phyloP scores from a whole-genome alignment of 495 filamentous ascomycete species.

The Daldinia childiae region DNA sequence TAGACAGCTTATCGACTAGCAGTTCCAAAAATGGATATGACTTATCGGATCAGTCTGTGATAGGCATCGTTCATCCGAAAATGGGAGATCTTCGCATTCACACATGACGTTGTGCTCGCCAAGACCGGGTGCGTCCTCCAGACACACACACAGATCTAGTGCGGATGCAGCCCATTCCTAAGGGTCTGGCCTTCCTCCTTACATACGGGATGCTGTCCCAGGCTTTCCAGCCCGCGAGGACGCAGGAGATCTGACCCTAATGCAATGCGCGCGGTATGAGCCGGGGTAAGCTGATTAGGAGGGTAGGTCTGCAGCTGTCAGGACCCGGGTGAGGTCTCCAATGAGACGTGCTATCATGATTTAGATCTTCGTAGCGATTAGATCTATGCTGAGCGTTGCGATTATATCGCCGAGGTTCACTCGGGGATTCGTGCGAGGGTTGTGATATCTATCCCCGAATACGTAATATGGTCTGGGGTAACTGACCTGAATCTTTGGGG shows the following conservation, averaged over 20 bases:
- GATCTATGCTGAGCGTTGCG: constrained; percentile 10
- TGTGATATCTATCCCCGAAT: constrained; percentile 10
- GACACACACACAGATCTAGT: constrained; percentile 41
- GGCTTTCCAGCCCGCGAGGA: constrained; percentile 26
- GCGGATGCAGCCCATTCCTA: constrained; percentile 35
- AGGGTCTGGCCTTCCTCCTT: constrained; percentile 27
- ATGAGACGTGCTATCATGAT: constrained; percentile 24
- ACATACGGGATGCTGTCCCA: constrained; percentile 32
- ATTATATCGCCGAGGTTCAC: constrained; percentile 5
- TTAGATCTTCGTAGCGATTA: constrained; percentile 29
- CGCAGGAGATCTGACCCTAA: constrained; percentile 44
- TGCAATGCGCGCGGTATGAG: constrained; percentile 40
- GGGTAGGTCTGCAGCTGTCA: constrained; percentile 40
- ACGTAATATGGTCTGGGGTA: not conserved
- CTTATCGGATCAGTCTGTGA: constrained; percentile 31
- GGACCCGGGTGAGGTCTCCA: constrained; percentile 41
- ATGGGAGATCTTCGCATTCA: constrained; percentile 37
- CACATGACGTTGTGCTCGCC: constrained; percentile 42
- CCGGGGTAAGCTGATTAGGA: constrained; percentile 41
- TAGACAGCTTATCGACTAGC: constrained; percentile 26
- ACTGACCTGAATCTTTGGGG: not conserved
- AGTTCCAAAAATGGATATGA: constrained; percentile 40
- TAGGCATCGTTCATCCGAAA: constrained; percentile 43
- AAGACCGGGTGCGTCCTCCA: constrained; percentile 35
- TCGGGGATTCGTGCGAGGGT: constrained; percentile 5